Conservation (phyloP, 768 basidiomycete species). For the Trametes cingulata region DNA sequence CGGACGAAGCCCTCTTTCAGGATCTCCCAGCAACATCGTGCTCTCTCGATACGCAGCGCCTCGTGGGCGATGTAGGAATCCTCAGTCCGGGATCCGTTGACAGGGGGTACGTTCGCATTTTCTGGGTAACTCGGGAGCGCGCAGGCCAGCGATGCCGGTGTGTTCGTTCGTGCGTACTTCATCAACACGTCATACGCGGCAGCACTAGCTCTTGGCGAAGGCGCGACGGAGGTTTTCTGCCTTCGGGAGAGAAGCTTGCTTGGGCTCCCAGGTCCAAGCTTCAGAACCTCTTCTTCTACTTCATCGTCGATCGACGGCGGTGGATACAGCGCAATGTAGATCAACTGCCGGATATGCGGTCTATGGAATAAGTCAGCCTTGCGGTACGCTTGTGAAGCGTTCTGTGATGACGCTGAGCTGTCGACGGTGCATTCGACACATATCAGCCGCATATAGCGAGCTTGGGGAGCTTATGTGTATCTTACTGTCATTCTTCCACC, state of each 20-base stretch:
- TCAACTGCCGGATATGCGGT: conserved; percentile 63
- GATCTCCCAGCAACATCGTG: conserved; percentile 63
- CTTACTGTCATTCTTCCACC: too few species aligned
- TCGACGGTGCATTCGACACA: too few species aligned
- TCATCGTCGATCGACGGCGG: conserved; percentile 32
- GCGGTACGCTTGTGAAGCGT: too few species aligned
- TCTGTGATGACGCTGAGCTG: too few species aligned
- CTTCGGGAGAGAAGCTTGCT: conserved; percentile 37
- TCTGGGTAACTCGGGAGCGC: conserved; percentile 53
- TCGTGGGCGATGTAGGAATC: conserved; percentile 62
- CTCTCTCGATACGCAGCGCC: conserved; percentile 51
- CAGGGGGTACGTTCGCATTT: not conserved
- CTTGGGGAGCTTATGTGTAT: too few species aligned
- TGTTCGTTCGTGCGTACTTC: conserved; percentile 58
- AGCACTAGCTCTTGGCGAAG: conserved; percentile 46
- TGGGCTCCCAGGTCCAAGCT: conserved; percentile 33
- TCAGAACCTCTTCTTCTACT: conserved; percentile 25
- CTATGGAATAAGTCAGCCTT: conserved; percentile 33
- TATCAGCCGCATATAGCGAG: too few species aligned
- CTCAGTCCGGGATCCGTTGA: conserved; percentile 38
- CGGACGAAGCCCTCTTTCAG: conserved; percentile 55
- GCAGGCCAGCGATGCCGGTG: conserved; percentile 51
- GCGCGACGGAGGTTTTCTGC: conserved; percentile 42
- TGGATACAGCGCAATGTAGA: conserved; percentile 72
- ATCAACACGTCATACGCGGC: conserved; percentile 56